Evolutionary conservation across 2,329 filamentous ascomycete species (phyloP).

Genomic region (Aureobasidium subglaciale): DNA sequence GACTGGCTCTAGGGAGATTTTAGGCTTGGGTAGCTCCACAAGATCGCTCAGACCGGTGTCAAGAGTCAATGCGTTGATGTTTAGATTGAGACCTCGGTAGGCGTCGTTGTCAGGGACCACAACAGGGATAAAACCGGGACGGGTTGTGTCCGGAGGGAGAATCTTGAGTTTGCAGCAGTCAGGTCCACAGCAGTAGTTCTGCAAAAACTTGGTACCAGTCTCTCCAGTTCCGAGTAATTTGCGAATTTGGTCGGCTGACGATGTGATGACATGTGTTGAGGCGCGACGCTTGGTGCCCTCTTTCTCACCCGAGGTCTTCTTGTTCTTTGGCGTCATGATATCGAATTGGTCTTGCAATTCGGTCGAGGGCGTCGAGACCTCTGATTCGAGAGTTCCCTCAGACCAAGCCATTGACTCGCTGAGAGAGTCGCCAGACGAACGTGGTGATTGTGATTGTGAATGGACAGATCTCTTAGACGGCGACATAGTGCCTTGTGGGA

Average conservation of each 20-base stretch:
- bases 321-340: conserved; percentile 29
- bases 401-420: conserved; percentile 27
- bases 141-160: conserved; percentile 41
- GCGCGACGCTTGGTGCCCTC: conserved; percentile 45
- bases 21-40: conserved; percentile 66
- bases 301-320: not conserved
- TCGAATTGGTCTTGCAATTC: conserved; percentile 38
- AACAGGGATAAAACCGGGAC: conserved; percentile 41
- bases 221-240: conserved; percentile 50
- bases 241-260: conserved; percentile 49
- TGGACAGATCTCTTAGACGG: conserved; percentile 11
- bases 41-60: conserved; percentile 64
- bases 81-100: conserved; percentile 70
- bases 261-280: conserved; percentile 59
- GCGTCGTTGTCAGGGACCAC: conserved; percentile 71
- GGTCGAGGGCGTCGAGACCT: conserved; percentile 36
- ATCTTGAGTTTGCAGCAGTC: conserved; percentile 57
- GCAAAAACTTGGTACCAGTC: conserved; percentile 52
- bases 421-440: conserved; percentile 35
- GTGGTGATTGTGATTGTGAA: conserved; percentile 26
- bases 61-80: conserved; percentile 64
- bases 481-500: conserved; percentile 16
- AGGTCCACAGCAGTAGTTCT: conserved; percentile 58
- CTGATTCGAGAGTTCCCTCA: conserved; percentile 36
- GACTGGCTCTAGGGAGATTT: conserved; percentile 48